Percentiles rank a stretch among this genome's conserved stretches.
phyloP scores from a whole-genome alignment of 2,329 filamentous ascomycete genomes.

The Pyricularia grisea region DNA sequence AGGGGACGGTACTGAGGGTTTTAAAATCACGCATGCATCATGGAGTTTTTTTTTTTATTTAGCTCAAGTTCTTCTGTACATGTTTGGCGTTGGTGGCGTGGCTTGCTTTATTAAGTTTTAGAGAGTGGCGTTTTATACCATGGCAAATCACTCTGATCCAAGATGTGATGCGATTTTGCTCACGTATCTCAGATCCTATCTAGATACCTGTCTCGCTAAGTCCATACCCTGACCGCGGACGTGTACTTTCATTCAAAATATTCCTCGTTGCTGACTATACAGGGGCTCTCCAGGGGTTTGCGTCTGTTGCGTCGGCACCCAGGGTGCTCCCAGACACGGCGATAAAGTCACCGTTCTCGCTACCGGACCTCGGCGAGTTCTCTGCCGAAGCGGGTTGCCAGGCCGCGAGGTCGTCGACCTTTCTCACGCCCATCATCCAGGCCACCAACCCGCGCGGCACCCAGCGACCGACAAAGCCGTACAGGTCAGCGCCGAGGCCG shows the following conservation, averaged over 20 bases:
- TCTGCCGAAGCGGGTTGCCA: constrained; percentile 34
- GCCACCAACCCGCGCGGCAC: constrained; percentile 69
- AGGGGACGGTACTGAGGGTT: constrained; percentile 11
- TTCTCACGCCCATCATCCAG: constrained; percentile 83
- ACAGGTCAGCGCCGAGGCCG: constrained; percentile 74
- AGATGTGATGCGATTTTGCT: not conserved
- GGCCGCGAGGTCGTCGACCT: constrained; percentile 45
- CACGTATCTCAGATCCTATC: not conserved
- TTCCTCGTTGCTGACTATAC: not conserved
- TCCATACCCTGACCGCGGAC: not conserved
- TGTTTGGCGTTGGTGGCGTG: not conserved
- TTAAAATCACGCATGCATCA: not conserved
- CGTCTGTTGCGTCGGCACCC: not conserved
- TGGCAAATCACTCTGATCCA: not conserved
- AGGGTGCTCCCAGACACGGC: not conserved
- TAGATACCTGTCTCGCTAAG: not conserved
- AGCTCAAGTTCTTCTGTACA: not conserved
- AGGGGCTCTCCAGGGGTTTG: not conserved
- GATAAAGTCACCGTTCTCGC: constrained; percentile 8
- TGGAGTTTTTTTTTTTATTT: too few relatives aligned
- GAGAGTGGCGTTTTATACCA: not conserved
- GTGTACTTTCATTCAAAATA: not conserved
- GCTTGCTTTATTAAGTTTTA: not conserved
- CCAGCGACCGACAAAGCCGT: constrained; percentile 77
- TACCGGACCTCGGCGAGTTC: constrained; percentile 16